Percentiles rank a stretch among this genome's conserved stretches.
These are phyloP conservation scores for Apiospora malaysiana DNA, from an alignment of 2,329 filamentous ascomycete genomes.

Conservation along the genomic window DNA sequence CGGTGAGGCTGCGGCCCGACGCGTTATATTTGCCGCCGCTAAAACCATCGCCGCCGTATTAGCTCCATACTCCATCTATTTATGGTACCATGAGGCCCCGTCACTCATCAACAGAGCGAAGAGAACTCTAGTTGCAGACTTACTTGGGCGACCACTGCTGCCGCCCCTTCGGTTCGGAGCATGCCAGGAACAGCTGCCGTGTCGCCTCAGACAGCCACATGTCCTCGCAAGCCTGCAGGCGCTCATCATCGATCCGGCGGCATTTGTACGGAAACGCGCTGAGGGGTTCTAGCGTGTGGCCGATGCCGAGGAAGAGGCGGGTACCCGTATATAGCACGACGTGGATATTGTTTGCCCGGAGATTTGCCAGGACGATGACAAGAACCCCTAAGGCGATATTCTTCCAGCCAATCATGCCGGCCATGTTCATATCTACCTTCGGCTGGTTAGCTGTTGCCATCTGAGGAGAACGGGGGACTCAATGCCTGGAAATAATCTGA, in stretches of 20 bases:
- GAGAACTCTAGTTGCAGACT: not conserved
- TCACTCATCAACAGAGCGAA: no score
- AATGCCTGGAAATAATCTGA: no score
- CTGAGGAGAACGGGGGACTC: not conserved
- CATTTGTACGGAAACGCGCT: constrained; percentile 38
- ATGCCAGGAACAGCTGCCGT: constrained; percentile 40
- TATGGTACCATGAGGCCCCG: no score
- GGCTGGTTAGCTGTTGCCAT: not conserved
- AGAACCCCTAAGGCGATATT: not conserved
- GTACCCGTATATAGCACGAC: constrained; percentile 25
- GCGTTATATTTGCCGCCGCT: constrained; percentile 31
- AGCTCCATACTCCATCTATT: not conserved
- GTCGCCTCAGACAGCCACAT: constrained; percentile 40
- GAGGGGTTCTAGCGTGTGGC: constrained; percentile 34
- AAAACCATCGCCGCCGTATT: not conserved
- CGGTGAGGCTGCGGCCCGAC: constrained; percentile 37
- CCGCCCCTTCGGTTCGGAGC: constrained; percentile 32
- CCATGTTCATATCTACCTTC: not conserved
- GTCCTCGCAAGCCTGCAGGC: constrained; percentile 40
- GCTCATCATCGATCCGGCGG: constrained; percentile 35
- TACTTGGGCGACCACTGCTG: constrained; percentile 37
- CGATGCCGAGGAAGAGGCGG: constrained; percentile 32
- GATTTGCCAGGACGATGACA: constrained; percentile 27
- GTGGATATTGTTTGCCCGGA: constrained; percentile 31
- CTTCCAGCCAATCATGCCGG: not conserved